Base-by-base conservation (phyloP, 2,329 filamentous ascomycete species). In the Exophiala sideris region DNA sequence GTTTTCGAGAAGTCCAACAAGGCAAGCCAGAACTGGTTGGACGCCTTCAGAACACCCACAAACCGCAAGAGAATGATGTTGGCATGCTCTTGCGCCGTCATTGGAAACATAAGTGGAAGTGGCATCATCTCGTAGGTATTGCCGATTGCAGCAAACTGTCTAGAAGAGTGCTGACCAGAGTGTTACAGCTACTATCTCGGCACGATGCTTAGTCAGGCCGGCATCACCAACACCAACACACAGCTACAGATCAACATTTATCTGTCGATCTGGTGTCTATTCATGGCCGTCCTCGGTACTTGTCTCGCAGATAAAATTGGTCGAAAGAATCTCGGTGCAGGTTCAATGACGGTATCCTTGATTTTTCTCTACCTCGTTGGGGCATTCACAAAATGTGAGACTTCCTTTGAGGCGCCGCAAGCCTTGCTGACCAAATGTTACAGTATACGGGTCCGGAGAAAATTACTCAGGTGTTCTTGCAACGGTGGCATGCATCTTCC, bases 361-460 rank as follows among this genome's bases (percentile, higher is more conserved):
- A 50, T 73, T 10, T 78, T 72, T 29, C 71, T 82, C 1, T 80
- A 79, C 59, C 68, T 80, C 45, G 73, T 81, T 24, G 78, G 78
- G 1, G 76, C 69, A 2, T 66, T 82, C 3, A 75, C 76, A 8
- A 79, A 79, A 39, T 16, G 47, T 50, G 18, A 49, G 47, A 10
- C 14, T n/a, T 3, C 20, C 20, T 12, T 45, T 45, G 24, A 29
- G 4, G 11, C 8, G 4, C 6, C 21, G 6, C 14, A 20, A 29
- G 24, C 18, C 29, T 47, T 18, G 29, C 3, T n/a, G 33, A 21
- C n/a, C 9, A 33, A 11, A 8, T 1, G 8, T 32, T 10, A 24
- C 29, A 50, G 65, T 60, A 1, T 73, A 71, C 42, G 68, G 71
- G 5, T 59, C 65, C 51, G 69, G 67, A 38, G 66, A 62, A 1